Base-by-base conservation (phyloP, 495 filamentous ascomycete species). In the Oidiodendron maius region DNA sequence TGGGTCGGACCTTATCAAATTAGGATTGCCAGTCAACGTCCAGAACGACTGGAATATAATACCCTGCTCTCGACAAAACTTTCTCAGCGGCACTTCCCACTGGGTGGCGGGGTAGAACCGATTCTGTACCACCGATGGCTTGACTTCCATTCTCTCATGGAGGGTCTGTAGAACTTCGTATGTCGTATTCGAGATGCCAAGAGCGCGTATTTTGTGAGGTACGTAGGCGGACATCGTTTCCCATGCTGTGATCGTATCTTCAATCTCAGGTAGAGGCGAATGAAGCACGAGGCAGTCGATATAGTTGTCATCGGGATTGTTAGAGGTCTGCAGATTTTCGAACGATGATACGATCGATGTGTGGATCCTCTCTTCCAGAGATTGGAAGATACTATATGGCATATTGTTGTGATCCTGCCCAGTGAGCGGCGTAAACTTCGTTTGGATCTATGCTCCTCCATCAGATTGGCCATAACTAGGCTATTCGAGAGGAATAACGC, bases 21-120 rank as follows among this genome's bases (percentile, higher is more conserved):
- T 62, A 9, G 71, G 77, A 53, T 93, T 91, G 0, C 76, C 88
- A 0, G 79, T 86, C 60, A 93, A 58, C 1, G 84, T 89, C 87
- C 87, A 89, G 65, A 89, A 91, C 17, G 78, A 74, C 61, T 91
- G 85, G 58, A 89, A 91, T 13, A 72, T 59, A 30, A 87, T 80
- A 20, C 67, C 68, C 5, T 75, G 64, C 26, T 76, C 71, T 12
- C 68, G 64, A 57, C 84, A 89, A 60, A 81, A 91, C 0, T 59
- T 58, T 9, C 87, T 75, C 6, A 90, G 52, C 2, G 69, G 61
- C 1, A 69, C 59, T 48, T 91, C 88, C 61, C 77, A 91, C 4
- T 59, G 50, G 3, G 77, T 84, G 1, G 63, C 69, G 2, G 65
- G 64, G 48, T 82, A 76, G 61, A 91, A 86, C 3, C 85, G 76